Evolutionary conservation across 2,329 filamentous ascomycete genomes (phyloP).

Genomic region (Xylaria sp.): DNA sequence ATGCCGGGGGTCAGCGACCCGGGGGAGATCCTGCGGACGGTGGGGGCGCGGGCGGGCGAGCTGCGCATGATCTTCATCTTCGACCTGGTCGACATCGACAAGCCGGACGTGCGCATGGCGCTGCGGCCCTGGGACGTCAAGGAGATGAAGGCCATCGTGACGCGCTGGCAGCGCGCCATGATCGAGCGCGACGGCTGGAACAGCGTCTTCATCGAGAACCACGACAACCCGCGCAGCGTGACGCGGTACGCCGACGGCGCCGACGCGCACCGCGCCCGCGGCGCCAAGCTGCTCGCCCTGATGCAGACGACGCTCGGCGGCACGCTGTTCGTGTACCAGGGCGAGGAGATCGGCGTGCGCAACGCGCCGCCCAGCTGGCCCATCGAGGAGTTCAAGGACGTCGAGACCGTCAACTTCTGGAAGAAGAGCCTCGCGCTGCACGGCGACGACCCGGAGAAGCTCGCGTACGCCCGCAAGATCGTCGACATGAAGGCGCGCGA

Average conservation of each 20-base stretch:
- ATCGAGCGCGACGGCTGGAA: slow-evolving; percentile 61
- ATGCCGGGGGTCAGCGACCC: slow-evolving; percentile 65
- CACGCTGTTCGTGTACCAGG: slow-evolving; percentile 68
- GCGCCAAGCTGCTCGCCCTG: slow-evolving; percentile 62
- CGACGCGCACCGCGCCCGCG: slow-evolving; percentile 49
- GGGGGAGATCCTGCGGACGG: slow-evolving; percentile 60
- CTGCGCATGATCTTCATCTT: slow-evolving; percentile 73
- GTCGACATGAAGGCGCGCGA: slow-evolving; percentile 65
- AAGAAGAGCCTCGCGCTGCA: slow-evolving; percentile 42
- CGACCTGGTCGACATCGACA: slow-evolving; percentile 64
- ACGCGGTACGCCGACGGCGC: slow-evolving; percentile 56
- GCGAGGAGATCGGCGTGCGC: slow-evolving; percentile 67
- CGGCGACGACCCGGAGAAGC: slow-evolving; percentile 40
- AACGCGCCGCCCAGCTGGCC: slow-evolving; percentile 62
- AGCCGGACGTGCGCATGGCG: slow-evolving; percentile 47
- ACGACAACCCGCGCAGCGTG: slow-evolving; percentile 64
- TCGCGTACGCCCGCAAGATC: slow-evolving; percentile 51
- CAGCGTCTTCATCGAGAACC: slow-evolving; percentile 66
- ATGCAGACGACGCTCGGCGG: slow-evolving; percentile 57
- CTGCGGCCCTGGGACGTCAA: slow-evolving; percentile 51
- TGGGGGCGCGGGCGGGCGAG: slow-evolving; percentile 60
- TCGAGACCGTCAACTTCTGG: slow-evolving; percentile 53
- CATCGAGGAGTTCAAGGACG: slow-evolving; percentile 63
- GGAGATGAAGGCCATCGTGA: slow-evolving; percentile 43
- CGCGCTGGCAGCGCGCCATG: slow-evolving; percentile 49